These are phyloP conservation scores for Erythrophleum ivorense DNA, from an alignment of 331 rosid species.

Conservation along the genomic window DNA sequence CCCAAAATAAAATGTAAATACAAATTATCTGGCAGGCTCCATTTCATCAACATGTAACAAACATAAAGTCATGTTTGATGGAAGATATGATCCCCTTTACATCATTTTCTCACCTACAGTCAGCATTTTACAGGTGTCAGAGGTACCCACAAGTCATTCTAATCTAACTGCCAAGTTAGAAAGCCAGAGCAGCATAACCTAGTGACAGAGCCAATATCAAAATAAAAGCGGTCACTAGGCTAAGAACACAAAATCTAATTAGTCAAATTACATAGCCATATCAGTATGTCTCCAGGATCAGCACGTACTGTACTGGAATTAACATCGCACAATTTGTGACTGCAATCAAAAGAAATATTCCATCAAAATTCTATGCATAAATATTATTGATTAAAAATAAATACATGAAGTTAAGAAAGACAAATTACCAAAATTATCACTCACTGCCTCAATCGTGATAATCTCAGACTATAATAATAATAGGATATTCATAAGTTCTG, in stretches of 20 bases:
- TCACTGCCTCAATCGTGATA: neutral
- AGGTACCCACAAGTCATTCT: constrained; percentile 60
- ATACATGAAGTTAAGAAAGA: neutral
- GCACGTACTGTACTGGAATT: constrained; percentile 43
- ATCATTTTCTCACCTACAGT: constrained; percentile 47
- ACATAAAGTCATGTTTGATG: constrained; percentile 37
- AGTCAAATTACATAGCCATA: constrained; percentile 53
- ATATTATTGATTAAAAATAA: neutral
- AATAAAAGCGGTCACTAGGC: constrained; percentile 52
- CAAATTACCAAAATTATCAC: too few species aligned
- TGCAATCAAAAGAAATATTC: constrained; percentile 52
- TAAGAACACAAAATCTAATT: constrained; percentile 31
- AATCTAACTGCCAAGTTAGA: constrained; percentile 70
- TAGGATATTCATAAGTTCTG: too few species aligned
- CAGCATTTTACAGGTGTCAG: constrained; percentile 64
- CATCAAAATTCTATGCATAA: constrained; percentile 26
- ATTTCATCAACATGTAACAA: constrained; percentile 44
- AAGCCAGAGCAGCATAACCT: constrained; percentile 40
- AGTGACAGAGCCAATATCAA: constrained; percentile 41
- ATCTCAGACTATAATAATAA: neutral
- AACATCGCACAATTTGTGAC: constrained; percentile 47
- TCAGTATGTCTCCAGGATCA: constrained; percentile 47
- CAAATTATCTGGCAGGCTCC: constrained; percentile 36
- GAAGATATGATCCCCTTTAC: constrained; percentile 41
- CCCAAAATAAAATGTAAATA: neutral